These are phyloP conservation scores for Candida oleophila DNA, from an alignment of 805 yeast species.

Conservation along the genomic window DNA sequence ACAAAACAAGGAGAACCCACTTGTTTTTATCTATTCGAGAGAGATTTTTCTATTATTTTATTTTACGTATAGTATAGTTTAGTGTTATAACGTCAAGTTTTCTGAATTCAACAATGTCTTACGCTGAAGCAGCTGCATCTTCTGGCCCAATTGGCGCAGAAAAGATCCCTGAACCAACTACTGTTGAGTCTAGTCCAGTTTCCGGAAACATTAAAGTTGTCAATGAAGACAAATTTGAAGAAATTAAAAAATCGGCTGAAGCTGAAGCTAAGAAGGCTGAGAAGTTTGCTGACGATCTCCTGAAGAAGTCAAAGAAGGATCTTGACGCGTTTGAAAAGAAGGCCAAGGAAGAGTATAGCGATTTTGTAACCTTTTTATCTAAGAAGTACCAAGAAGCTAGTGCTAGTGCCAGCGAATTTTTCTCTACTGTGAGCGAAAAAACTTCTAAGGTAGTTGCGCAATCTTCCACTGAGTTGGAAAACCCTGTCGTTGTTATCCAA, in stretches of 20 bases:
- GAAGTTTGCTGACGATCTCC: conserved; percentile 15
- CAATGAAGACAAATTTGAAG: conserved; percentile 19
- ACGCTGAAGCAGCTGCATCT: conserved; percentile 44
- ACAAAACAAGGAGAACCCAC: too few relatives aligned
- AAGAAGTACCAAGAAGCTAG: conserved; percentile 12
- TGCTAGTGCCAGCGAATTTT: background rate
- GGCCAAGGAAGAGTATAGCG: conserved; percentile 10
- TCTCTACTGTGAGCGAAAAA: background rate
- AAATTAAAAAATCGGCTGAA: conserved; percentile 20
- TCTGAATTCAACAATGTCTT: conserved; percentile 11
- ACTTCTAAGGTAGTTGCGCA: background rate
- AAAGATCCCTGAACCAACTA: conserved; percentile 23
- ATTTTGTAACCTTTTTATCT: conserved; percentile 14
- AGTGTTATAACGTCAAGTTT: too few relatives aligned
- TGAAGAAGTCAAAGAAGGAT: conserved; percentile 18
- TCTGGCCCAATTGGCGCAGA: conserved; percentile 32
- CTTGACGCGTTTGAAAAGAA: conserved; percentile 20
- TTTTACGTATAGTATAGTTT: too few relatives aligned
- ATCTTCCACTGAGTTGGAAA: conserved; percentile 44
- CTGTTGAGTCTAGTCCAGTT: conserved; percentile 15
- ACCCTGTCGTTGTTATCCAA: conserved; percentile 62
- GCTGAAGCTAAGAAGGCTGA: conserved; percentile 11
- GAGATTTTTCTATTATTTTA: too few relatives aligned
- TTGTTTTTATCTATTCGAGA: too few relatives aligned
- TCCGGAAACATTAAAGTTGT: conserved; percentile 22